Evolutionary conservation across 2,329 filamentous ascomycete genomes (phyloP).

Genomic region (Neurospora sp.): DNA sequence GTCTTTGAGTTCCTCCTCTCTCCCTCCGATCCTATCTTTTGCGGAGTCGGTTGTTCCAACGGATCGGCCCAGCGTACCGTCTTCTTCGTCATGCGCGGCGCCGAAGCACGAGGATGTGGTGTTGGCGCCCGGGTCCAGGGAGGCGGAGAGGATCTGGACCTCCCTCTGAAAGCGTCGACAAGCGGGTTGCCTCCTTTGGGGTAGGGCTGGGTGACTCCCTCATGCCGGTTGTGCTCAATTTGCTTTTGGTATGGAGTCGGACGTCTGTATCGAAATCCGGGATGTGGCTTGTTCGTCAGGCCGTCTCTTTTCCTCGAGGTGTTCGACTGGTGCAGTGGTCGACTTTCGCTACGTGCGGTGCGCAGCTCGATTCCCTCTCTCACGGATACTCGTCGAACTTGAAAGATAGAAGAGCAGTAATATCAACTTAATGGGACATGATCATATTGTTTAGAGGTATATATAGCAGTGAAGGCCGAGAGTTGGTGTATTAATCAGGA

Average conservation of each 20-base stretch:
- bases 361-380: background rate
- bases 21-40: background rate
- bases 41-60: background rate
- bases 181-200: background rate
- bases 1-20: background rate
- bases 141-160: background rate
- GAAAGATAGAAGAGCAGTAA: background rate
- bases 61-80: background rate
- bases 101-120: background rate
- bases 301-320: background rate
- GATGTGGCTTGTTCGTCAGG: background rate
- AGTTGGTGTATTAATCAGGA: background rate
- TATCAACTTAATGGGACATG: background rate
- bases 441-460: too few relatives aligned
- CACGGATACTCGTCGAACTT: background rate
- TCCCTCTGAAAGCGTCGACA: accelerated
- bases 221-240: accelerated
- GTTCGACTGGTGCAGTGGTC: background rate
- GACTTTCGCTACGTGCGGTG: background rate
- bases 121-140: background rate
- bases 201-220: background rate
- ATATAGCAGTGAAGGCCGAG: too few relatives aligned
- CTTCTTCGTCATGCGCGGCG: background rate
- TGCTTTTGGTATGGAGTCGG: background rate
- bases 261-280: background rate